Evolutionary conservation across 2,329 filamentous ascomycete genomes (phyloP).

Genomic region (Chaetomium globosum): DNA sequence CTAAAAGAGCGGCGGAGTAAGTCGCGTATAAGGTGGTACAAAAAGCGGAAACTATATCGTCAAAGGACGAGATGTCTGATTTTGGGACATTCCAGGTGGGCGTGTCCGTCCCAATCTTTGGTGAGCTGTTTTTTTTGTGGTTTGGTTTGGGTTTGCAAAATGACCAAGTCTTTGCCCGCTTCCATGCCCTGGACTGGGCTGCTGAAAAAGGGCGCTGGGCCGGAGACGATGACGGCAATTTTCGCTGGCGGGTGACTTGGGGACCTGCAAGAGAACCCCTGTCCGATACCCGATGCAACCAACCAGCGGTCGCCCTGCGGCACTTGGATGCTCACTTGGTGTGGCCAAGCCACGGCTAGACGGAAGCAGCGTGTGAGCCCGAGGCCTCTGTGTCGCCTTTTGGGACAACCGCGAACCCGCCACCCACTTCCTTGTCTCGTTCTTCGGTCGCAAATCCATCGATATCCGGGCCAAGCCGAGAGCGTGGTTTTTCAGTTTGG

Average conservation of each 20-base stretch:
- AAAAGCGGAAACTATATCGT: constrained; percentile 20
- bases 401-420: constrained; percentile 8
- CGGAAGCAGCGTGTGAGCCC: constrained; percentile 23
- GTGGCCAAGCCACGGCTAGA: constrained; percentile 33
- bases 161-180: constrained; percentile 15
- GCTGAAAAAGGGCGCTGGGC: constrained; percentile 22
- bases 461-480: constrained; percentile 15
- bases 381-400: neutral
- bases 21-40: constrained; percentile 24
- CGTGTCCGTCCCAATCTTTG: constrained; percentile 15
- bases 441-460: neutral
- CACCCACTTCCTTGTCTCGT: neutral
- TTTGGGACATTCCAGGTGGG: constrained; percentile 29
- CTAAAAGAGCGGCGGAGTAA: constrained; percentile 38
- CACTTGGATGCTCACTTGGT: constrained; percentile 22
- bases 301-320: constrained; percentile 30
- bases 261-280: constrained; percentile 23
- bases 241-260: constrained; percentile 26
- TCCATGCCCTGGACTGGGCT: neutral
- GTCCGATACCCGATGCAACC: constrained; percentile 22
- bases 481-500: neutral
- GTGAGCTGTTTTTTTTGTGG: constrained; percentile 16
- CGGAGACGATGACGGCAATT: constrained; percentile 38
- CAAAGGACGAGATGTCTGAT: constrained; percentile 29
- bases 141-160: constrained; percentile 14